These are phyloP conservation scores for Paralagenidium karlingii DNA, from an alignment of 352 stramenopile species.

Conservation along the genomic window DNA sequence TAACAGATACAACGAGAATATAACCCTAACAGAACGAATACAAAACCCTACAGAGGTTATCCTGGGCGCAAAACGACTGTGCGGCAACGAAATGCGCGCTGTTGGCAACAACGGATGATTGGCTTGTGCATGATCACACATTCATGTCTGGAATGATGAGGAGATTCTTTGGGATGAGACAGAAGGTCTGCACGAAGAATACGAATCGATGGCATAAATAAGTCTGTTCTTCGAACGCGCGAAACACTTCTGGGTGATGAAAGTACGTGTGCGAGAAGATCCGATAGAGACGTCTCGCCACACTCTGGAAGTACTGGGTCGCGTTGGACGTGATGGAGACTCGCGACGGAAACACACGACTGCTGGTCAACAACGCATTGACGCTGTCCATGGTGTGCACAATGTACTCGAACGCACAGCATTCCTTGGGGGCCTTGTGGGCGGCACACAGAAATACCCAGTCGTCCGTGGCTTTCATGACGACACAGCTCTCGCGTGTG, in stretches of 20 bases:
- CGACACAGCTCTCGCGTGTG: slow-evolving; percentile 50
- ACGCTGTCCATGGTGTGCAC: slow-evolving; percentile 81
- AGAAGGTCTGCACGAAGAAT: slow-evolving; percentile 66
- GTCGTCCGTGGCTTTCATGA: slow-evolving; percentile 81
- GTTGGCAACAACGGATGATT: too few relatives aligned
- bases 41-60: too few relatives aligned
- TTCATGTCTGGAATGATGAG: slow-evolving; percentile 78
- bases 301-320: slow-evolving; percentile 81
- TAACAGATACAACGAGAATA: too few relatives aligned
- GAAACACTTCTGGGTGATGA: slow-evolving; percentile 63
- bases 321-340: slow-evolving; percentile 66
- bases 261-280: slow-evolving; percentile 83
- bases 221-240: slow-evolving; percentile 55
- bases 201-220: slow-evolving; percentile 79
- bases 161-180: slow-evolving; percentile 70
- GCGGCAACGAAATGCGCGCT: too few relatives aligned
- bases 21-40: too few relatives aligned
- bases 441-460: slow-evolving; percentile 80
- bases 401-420: slow-evolving; percentile 80
- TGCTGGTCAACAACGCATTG: slow-evolving; percentile 73
- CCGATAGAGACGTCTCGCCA: slow-evolving; percentile 61
- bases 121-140: too few relatives aligned
- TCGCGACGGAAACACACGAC: slow-evolving; percentile 64
- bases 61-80: too few relatives aligned
- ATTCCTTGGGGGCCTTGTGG: slow-evolving; percentile 70